These are phyloP conservation scores for Penicillium sclerotiorum DNA, from an alignment of 2,329 filamentous ascomycete genomes.

Conservation along the genomic window DNA sequence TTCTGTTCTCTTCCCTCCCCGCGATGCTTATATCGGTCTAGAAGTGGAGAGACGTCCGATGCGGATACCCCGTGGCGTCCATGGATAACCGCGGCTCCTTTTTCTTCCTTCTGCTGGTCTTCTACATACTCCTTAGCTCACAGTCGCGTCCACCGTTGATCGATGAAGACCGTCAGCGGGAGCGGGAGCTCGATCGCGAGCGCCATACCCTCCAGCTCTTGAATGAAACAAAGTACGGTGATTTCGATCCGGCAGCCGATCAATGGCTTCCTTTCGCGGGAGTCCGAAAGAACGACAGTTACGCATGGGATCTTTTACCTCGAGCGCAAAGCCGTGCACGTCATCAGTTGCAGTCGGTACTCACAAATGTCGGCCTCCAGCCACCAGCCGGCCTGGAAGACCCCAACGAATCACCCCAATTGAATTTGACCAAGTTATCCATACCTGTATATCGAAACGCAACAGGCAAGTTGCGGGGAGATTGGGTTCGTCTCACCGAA, in stretches of 20 bases:
- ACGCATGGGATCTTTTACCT: constrained; percentile 74
- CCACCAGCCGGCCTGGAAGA: constrained; percentile 32
- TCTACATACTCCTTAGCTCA: constrained; percentile 57
- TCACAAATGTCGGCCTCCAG: constrained; percentile 36
- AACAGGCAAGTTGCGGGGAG: constrained; percentile 74
- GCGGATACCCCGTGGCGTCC: constrained; percentile 31
- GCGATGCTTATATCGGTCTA: constrained; percentile 31
- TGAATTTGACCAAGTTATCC: constrained; percentile 40
- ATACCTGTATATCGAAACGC: constrained; percentile 74
- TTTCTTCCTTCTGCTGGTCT: constrained; percentile 54
- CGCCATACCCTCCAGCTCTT: constrained; percentile 53
- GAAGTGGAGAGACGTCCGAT: constrained; percentile 25
- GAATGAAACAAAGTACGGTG: constrained; percentile 55
- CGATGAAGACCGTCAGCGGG: constrained; percentile 47
- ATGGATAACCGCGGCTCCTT: constrained; percentile 54
- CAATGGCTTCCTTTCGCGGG: constrained; percentile 74
- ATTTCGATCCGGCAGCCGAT: constrained; percentile 50
- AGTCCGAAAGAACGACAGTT: constrained; percentile 71
- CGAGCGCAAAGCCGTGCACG: constrained; percentile 67
- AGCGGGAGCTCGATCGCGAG: constrained; percentile 55
- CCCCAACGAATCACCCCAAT: constrained; percentile 24
- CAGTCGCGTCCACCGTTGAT: constrained; percentile 46
- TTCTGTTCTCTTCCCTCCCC: constrained; percentile 13
- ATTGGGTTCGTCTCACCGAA: constrained; percentile 67
- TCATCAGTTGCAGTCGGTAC: constrained; percentile 51